Conservation (phyloP, 345 rosid species). For the Gossypium bickii region DNA sequence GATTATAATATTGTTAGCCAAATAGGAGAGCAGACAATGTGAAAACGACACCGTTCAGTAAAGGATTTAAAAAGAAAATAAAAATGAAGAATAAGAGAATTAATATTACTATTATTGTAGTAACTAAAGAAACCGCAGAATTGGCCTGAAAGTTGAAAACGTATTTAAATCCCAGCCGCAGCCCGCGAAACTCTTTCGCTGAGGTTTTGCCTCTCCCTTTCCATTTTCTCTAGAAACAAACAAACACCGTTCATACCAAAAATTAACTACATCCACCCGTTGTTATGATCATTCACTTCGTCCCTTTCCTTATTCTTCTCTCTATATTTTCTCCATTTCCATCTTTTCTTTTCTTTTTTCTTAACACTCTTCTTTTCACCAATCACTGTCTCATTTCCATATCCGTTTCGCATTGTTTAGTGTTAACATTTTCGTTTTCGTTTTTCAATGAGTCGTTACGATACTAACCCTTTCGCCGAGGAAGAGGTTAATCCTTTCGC, state of each 20-base stretch:
- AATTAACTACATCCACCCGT: slow-evolving; percentile 5
- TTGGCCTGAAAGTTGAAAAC: neutral
- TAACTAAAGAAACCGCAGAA: neutral
- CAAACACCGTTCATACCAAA: slow-evolving; percentile 13
- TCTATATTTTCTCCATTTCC: neutral
- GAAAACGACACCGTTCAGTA: too few relatives aligned
- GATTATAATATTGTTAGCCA: too few relatives aligned
- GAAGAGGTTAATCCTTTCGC: slow-evolving; percentile 90
- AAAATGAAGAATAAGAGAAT: too few relatives aligned
- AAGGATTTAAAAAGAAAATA: too few relatives aligned
- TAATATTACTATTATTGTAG: too few relatives aligned
- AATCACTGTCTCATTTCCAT: slow-evolving; percentile 4
- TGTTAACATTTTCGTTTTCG: neutral
- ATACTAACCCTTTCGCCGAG: slow-evolving; percentile 77
- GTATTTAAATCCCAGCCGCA: slow-evolving; percentile 3
- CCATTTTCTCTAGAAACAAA: slow-evolving; percentile 23
- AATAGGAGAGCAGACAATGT: too few relatives aligned
- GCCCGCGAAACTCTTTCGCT: neutral
- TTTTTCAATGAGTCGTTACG: slow-evolving; percentile 56
- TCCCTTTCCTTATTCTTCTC: neutral
- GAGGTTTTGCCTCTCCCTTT: neutral
- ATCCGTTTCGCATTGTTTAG: slow-evolving; percentile 16
- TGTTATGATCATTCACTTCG: neutral
- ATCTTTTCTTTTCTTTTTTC: neutral
- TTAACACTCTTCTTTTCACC: neutral